Evolutionary conservation across 805 yeast genomes (phyloP), one percentile per base, ranked within the genome.

Genomic region (Suhomyces pyralidae): DNA sequence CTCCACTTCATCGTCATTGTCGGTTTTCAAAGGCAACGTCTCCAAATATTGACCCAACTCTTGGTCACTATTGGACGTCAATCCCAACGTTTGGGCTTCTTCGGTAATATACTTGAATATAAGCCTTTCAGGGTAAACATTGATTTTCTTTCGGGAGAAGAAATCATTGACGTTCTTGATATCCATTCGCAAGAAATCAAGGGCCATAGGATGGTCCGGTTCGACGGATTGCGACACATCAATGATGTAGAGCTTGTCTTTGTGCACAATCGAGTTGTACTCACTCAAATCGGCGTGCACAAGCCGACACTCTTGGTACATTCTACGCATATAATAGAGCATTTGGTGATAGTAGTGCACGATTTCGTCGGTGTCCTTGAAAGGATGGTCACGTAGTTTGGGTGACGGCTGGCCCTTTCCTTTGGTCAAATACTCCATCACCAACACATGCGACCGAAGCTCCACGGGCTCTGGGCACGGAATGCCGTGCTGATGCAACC

Each of bases 151-250:
- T 55, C 84, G 78, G 53, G 79, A 78, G 62, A 94, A 94, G 67
- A 86, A 94, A 61, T 89, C 94, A 64, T 93, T 94, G 22, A 93
- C 89, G 64, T 94, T 94, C 68, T 93, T 94, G 64, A 94, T 92
- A 71, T 94, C 99, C 99, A 94, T 94, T 65, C 99, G 78, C 55
- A 94, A 72, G 66, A 94, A 94, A 67, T 94, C 98, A 58, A 94
- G 77, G 43, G 96, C 88, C 90, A 90, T 90, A 9, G 97, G 98
- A 70, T 94, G 99, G 61, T 91, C 97, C 8, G 97, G 97, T 68
- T 94, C 98, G 22, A 94, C 98, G 38, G 96, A 85, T 68, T 94
- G 99, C 1, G 98, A 92, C 9, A 94, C 99, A 72, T 94, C 99
- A 60, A 94, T 89, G 53, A 94, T 88, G 70, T 88, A 91, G 26